These are phyloP conservation scores for Aphanomyces euteiches DNA, from an alignment of 352 stramenopile species.

Conservation along the genomic window DNA sequence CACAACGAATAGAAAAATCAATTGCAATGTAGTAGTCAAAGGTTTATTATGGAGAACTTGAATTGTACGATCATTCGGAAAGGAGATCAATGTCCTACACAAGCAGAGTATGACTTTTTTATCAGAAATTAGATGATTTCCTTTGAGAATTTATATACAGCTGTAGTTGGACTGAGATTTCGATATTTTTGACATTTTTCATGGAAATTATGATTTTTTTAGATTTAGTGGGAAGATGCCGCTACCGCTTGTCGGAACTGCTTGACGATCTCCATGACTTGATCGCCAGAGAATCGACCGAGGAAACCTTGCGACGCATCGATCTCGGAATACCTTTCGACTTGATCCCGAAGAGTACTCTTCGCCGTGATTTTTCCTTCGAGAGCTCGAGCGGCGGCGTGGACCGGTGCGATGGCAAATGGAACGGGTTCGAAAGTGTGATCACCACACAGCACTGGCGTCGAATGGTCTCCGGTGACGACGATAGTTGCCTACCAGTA, in stretches of 20 bases:
- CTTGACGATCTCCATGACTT: conserved; percentile 83
- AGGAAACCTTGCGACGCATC: conserved; percentile 61
- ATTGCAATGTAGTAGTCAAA: too few species aligned
- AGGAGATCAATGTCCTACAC: too few species aligned
- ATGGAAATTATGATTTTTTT: too few species aligned
- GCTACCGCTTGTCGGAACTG: conserved; percentile 41
- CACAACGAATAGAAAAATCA: too few species aligned
- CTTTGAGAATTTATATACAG: too few species aligned
- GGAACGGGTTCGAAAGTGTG: conserved; percentile 85
- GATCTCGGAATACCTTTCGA: conserved; percentile 63
- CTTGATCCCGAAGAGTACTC: conserved; percentile 45
- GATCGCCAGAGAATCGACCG: conserved; percentile 76
- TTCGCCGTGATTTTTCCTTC: conserved; percentile 12
- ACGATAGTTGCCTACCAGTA: conserved; percentile 63
- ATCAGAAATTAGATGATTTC: too few species aligned
- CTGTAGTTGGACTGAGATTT: too few species aligned
- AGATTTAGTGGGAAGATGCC: too few species aligned
- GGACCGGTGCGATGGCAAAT: conserved; percentile 63
- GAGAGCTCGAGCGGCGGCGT: conserved; percentile 39
- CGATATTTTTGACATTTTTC: too few species aligned
- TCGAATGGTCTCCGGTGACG: conserved; percentile 85
- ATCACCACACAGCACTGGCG: conserved; percentile 79
- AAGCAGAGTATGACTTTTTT: too few species aligned
- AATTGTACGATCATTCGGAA: too few species aligned
- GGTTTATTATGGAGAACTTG: too few species aligned